Conservation (phyloP, 805 yeast genomes). For the Kregervanrija pseudodelftensis region DNA sequence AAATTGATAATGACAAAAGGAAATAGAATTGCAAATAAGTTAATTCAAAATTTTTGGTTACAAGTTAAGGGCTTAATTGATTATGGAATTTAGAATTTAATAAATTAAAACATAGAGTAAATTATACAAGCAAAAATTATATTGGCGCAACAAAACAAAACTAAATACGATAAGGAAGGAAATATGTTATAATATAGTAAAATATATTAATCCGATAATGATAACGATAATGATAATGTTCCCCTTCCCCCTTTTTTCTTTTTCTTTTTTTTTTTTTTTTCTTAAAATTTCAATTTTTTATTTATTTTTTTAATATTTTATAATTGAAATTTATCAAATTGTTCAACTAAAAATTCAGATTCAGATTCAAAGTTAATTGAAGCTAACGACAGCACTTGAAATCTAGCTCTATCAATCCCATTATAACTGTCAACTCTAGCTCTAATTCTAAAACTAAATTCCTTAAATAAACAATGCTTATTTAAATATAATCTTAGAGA, state of each 20-base stretch:
- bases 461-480: conserved; percentile 47
- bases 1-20: conserved; percentile 61
- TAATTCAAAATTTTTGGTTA: conserved; percentile 60
- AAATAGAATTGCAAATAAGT: conserved; percentile 47
- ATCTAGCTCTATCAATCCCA: conserved; percentile 70
- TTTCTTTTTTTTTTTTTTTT: too few species aligned
- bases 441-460: conserved; percentile 66
- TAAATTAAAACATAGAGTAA: background rate
- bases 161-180: too few species aligned
- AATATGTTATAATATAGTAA: background rate
- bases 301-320: conserved; percentile 9
- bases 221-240: background rate
- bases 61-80: conserved; percentile 49
- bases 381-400: conserved; percentile 50
- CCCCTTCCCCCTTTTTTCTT: too few species aligned
- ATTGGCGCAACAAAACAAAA: background rate
- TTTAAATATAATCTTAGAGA: conserved; percentile 21
- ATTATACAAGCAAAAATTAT: background rate
- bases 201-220: background rate
- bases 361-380: conserved; percentile 53
- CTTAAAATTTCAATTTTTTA: background rate
- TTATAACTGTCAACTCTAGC: conserved; percentile 83
- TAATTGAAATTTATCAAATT: conserved; percentile 30
- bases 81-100: conserved; percentile 17
- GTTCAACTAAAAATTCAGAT: conserved; percentile 47